These are phyloP conservation scores for Aspergillus sp. DNA, from an alignment of 2,329 filamentous ascomycete genomes.

Conservation along the genomic window DNA sequence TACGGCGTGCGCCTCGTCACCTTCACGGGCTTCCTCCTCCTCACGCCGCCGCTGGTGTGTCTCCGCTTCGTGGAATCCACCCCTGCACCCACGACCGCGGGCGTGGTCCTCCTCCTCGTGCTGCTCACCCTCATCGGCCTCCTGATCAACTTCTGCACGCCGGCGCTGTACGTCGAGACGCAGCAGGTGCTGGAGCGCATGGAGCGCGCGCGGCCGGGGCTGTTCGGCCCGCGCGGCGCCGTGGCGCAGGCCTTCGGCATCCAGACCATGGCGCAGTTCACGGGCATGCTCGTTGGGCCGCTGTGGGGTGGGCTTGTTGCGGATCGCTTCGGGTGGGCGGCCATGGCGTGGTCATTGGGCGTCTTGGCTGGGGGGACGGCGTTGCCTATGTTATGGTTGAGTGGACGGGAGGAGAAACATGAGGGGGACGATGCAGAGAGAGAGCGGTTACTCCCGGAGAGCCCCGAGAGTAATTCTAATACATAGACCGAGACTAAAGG, in stretches of 20 bases:
- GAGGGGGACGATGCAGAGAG: slow-evolving; percentile 10
- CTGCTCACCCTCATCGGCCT: slow-evolving; percentile 61
- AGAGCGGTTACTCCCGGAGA: slow-evolving; percentile 6
- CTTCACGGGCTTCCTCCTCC: slow-evolving; percentile 53
- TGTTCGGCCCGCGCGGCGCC: slow-evolving; percentile 56
- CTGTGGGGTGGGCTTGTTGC: slow-evolving; percentile 50
- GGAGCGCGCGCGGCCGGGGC: slow-evolving; percentile 63
- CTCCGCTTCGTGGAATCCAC: slow-evolving; percentile 55
- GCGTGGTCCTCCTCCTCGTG: slow-evolving; percentile 64
- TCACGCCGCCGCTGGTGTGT: slow-evolving; percentile 61
- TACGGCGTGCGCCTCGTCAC: slow-evolving; percentile 63
- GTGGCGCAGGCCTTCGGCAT: slow-evolving; percentile 66
- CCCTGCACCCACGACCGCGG: slow-evolving; percentile 37
- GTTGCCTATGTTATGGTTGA: slow-evolving; percentile 23
- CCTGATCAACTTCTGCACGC: slow-evolving; percentile 57
- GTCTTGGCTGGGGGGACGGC: slow-evolving; percentile 26
- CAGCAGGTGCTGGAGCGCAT: slow-evolving; percentile 50
- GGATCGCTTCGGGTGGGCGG: slow-evolving; percentile 31
- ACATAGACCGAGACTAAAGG: no score
- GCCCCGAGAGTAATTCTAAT: neutral
- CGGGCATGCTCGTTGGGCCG: slow-evolving; percentile 60
- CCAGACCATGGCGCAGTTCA: slow-evolving; percentile 61
- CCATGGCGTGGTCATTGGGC: slow-evolving; percentile 27
- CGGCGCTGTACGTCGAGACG: slow-evolving; percentile 71
- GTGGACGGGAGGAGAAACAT: neutral